phyloP scores from a whole-genome alignment of 768 basidiomycete genomes.

The Boletales sp. region DNA sequence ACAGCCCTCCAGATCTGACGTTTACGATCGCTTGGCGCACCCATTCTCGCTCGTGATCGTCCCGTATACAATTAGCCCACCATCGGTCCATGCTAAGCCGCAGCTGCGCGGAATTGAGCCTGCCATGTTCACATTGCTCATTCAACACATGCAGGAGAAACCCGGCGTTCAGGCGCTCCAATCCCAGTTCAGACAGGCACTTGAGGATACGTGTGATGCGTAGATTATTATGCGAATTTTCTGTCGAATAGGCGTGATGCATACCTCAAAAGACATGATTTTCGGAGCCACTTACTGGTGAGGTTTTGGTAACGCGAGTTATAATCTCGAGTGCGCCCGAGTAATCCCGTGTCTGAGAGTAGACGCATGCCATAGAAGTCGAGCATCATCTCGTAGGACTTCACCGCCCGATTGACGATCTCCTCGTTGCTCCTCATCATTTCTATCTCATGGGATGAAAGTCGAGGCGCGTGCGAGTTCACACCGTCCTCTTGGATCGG shows the following conservation, averaged over 20 bases:
- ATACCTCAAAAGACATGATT: not conserved
- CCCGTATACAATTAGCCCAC: slow-evolving; percentile 74
- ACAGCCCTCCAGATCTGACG: slow-evolving; percentile 46
- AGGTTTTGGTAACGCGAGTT: slow-evolving; percentile 60
- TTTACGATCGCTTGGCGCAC: slow-evolving; percentile 47
- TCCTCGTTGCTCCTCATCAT: slow-evolving; percentile 49
- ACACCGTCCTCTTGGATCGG: slow-evolving; percentile 73
- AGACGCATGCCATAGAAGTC: slow-evolving; percentile 80
- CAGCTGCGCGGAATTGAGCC: slow-evolving; percentile 48
- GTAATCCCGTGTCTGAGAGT: slow-evolving; percentile 52
- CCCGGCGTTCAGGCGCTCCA: slow-evolving; percentile 60
- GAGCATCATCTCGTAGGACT: slow-evolving; percentile 70
- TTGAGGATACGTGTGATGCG: slow-evolving; percentile 77
- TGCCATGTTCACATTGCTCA: slow-evolving; percentile 60
- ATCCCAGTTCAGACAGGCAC: slow-evolving; percentile 65
- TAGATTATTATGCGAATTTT: slow-evolving; percentile 69
- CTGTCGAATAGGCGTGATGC: slow-evolving; percentile 31
- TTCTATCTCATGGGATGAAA: slow-evolving; percentile 61
- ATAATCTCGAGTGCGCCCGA: slow-evolving; percentile 54
- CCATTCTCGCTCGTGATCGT: slow-evolving; percentile 56
- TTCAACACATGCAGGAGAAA: slow-evolving; percentile 67
- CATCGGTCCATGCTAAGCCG: slow-evolving; percentile 68
- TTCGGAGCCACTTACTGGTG: slow-evolving; percentile 45
- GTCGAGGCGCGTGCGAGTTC: slow-evolving; percentile 64
- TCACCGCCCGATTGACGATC: slow-evolving; percentile 48